Percentiles rank a stretch among this genome's conserved stretches.
phyloP scores from a whole-genome alignment of 202 grass and related monocot genomes.

The Sporobolus alterniflorus region DNA sequence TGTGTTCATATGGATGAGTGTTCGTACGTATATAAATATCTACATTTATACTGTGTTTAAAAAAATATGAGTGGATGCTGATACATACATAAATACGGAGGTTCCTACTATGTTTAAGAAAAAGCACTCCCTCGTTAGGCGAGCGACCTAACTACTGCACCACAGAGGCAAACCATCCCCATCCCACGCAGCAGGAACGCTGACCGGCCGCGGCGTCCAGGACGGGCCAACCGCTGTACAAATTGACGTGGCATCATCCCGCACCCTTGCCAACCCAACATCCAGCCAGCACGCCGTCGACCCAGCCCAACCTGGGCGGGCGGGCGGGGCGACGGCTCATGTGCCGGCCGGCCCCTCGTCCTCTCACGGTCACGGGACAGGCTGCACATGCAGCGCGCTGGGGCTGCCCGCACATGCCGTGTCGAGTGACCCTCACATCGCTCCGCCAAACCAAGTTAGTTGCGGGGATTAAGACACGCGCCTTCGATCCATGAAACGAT shows the following conservation, averaged over 20 bases:
- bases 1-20: too few species aligned
- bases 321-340: neutral
- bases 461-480: slow-evolving; percentile 8
- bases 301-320: neutral
- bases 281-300: neutral
- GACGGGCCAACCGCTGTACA: too few species aligned
- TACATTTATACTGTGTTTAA: too few species aligned
- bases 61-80: too few species aligned
- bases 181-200: too few species aligned
- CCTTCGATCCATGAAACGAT: neutral
- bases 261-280: slow-evolving; percentile 40
- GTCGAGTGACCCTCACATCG: neutral
- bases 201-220: too few species aligned
- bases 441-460: slow-evolving; percentile 18
- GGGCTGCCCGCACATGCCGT: slow-evolving; percentile 55
- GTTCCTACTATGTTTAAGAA: too few species aligned
- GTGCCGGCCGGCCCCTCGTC: slow-evolving; percentile 11
- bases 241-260: neutral
- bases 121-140: too few species aligned
- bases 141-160: too few species aligned
- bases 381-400: slow-evolving; percentile 39
- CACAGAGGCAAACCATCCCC: too few species aligned
- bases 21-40: too few species aligned
- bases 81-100: too few species aligned
- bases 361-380: slow-evolving; percentile 7